Conservation (phyloP, 2,329 filamentous ascomycete genomes). For the Trichoderma citrinoviride region DNA sequence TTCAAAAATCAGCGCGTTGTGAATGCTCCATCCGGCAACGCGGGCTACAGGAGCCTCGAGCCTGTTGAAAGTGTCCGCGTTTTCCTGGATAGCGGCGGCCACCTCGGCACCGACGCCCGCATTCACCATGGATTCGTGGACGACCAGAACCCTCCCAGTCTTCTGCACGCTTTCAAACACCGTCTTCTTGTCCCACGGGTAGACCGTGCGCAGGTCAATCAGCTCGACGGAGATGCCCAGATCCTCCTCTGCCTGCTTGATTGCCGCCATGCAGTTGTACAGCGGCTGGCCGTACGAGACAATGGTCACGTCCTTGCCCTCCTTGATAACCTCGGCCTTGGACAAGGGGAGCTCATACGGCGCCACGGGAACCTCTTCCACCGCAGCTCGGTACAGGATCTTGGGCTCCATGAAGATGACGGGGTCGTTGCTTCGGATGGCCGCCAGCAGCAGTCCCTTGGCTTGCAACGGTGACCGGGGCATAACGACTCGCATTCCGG, state of each 20-base stretch:
- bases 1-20: slow-evolving; percentile 76
- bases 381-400: slow-evolving; percentile 84
- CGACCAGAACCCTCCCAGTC: slow-evolving; percentile 81
- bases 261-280: slow-evolving; percentile 77
- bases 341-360: slow-evolving; percentile 81
- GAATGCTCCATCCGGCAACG: slow-evolving; percentile 87
- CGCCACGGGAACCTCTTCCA: slow-evolving; percentile 82
- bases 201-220: slow-evolving; percentile 83
- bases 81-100: slow-evolving; percentile 82
- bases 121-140: slow-evolving; percentile 91
- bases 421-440: slow-evolving; percentile 79
- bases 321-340: slow-evolving; percentile 79
- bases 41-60: slow-evolving; percentile 82
- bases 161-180: slow-evolving; percentile 80
- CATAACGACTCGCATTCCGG: slow-evolving; percentile 80
- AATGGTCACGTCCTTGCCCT: slow-evolving; percentile 76
- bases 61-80: slow-evolving; percentile 69
- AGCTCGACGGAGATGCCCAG: slow-evolving; percentile 75
- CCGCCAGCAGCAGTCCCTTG: slow-evolving; percentile 77
- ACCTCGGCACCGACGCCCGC: slow-evolving; percentile 87
- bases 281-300: slow-evolving; percentile 87
- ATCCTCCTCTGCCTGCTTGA: slow-evolving; percentile 71
- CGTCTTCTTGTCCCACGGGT: slow-evolving; percentile 84
- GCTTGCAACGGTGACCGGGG: slow-evolving; percentile 83
- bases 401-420: slow-evolving; percentile 95